Base-by-base conservation (phyloP, 176 grass and related monocot species). In the Ampelocalamus luodianensis region DNA sequence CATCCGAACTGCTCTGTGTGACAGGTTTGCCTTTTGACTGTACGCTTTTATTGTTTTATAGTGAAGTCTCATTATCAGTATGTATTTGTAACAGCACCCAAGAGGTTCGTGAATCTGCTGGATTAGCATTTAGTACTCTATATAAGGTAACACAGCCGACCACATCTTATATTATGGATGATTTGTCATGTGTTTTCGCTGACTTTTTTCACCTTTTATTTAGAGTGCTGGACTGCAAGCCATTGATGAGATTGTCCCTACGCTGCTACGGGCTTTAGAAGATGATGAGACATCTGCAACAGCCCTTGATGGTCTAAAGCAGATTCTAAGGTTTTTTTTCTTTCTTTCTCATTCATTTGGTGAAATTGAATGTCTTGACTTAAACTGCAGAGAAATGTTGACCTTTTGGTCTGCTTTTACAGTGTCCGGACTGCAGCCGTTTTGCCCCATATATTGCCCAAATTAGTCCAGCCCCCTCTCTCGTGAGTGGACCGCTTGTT, bases 161-260 rank as follows among this genome's bases (percentile, higher is more conserved):
- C 50, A 5, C 64, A 20, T 85, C 58, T 82, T 76, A 71, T 82
- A 22, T 85, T 80, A 79, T 82, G 11, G 22, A 74, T 83, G 50
- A n/a, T 62, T 54, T 71, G 45, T 27, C 8, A 45, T 67, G n/a
- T 23, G 32, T 80, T 66, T 71, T 65, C 5, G 13, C 68, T 89
- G 45, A 86, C 49, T 1, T 87, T 53, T 53, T 78, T 77, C 18
- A 76, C 66, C 72, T 54, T 87, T 49, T 23, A 53, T 82, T 34
- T 85, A 98, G 96, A 98, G 91, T 82, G 96, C 96, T 89, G 96
- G 96, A 83, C 74, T 98, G 85, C 96, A 95, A 92, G 96, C 96
- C 61, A 98, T 98, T 69, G 96, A 98, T 90, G 96, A 98, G 83
- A 98, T 98, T 87, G 89, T 98, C 27, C 96, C 96, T 58, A 95